Base-by-base conservation (phyloP, 75 land plant genomes). In the Sequoiadendron giganteum region DNA sequence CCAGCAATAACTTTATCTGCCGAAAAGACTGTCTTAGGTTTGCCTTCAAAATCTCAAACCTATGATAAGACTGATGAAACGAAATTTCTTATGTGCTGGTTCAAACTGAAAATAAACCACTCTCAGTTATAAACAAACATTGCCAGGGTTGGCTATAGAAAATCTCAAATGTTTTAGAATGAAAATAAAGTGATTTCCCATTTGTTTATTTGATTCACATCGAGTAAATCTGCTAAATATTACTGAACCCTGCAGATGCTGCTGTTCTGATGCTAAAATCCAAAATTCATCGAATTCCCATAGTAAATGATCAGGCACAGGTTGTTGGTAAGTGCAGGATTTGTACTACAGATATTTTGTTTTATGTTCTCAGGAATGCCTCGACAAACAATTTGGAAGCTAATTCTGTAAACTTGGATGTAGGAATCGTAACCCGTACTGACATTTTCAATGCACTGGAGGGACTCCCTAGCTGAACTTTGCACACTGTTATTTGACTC, bases 351-450 rank as follows among this genome's bases (percentile, higher is more conserved):
- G n/a, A 30, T 47, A 42, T 13, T 49, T 89, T 72, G 10, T 86
- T 78, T 16, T 38, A 36, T 48, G 32, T 54, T 75, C 45, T 18
- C 6, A 75, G 45, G 11, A 86, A 43, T 40, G 25, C n/a, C 52
- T 80, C 84, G 4, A 42, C 9, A 38, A 78, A 3, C 4, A 25
- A 1, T 15, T 85, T 70, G 84, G 28, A 34, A 40, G n/a, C 45
- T 38, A 52, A 49, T 55, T 85, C 30, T 10, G 81, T 16, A 5
- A 28, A 18, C 84, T 73, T 42, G 15, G n/a, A 5, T 88, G 83
- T 92, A 95, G 96, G 96, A n/a, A 95, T 95, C 0, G 96, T 95
- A 36, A 95, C 96, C 54, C 93, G 96, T 38, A 91, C 93, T 85
- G 96, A 95, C 70, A 93, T 95, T 36, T 95, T 95, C 89, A 94